Evolutionary conservation across 2,329 filamentous ascomycete species (phyloP), one percentile per base, ranked within the genome.

Genomic region (Berkeleyomyces basicola): DNA sequence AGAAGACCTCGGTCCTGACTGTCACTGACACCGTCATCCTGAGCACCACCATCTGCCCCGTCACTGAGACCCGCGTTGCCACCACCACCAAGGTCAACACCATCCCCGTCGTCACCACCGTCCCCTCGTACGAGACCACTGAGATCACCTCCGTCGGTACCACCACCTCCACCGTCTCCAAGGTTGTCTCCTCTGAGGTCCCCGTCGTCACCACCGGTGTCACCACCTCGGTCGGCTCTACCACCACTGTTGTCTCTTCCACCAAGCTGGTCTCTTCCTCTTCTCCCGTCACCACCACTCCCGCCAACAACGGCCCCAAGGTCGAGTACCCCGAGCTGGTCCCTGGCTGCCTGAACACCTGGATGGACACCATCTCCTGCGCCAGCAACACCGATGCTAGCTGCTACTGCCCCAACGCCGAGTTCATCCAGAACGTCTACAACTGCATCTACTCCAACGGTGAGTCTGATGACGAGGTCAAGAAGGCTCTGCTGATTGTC

Each of bases 301-400:
- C 82, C 64, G 66, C 67, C 49, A 66, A 67, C 57, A 58, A 67
- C 65, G 67, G 55, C 43, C 58, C 64, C 70, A 76, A 77, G 43
- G 74, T 79, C 49, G 75, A 78, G 64, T 82, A 83, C 75, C 90
- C 90, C 64, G 75, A 78, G 36, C 81, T 91, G 58, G 85, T 96
- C 59, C 91, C 92, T 66, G 83, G 83, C 71, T 97, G 92, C 79
- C 77, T 97, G 75, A 93, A 92, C 82, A 95, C 90, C 70, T 96
- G 90, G 88, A 75, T 95, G 70, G 81, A 82, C 72, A 75, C 79
- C 65, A 81, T 87, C 59, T 77, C 81, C 71, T 97, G 92, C 82
- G 79, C 80, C 69, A 84, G 88, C 76, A 96, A 96, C 84, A 85
- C 86, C 51, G 89, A 96, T 71, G 75, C 79, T 65, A 74, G 76